Evolutionary conservation across 208 protist genomes (phyloP), one percentile per base, ranked within the genome.

Genomic region (Lotmaria passim): DNA sequence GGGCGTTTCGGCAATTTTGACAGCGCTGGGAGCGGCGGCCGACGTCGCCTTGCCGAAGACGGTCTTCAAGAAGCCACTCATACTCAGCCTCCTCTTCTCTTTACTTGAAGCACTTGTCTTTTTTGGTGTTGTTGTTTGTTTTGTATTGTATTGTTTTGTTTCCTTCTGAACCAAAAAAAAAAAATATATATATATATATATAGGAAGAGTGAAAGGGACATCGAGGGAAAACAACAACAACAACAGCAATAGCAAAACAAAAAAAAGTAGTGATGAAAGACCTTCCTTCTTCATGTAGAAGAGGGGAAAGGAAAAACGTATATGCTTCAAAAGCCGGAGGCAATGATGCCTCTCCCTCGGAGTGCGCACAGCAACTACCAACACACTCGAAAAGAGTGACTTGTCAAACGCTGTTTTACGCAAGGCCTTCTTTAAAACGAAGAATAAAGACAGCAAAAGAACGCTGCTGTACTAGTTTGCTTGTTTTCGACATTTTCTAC

Each of bases 21-120:
- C 6, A 1, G 61, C 48, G 2, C 46, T 67, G 30, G 61, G 43
- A 17, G 53, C 53, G 19, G 34, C 24, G 21, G 60, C 44, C 12
- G 57, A 47, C 8, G 36, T 48, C 2, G 61, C 48, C 33, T 47
- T 69, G 43, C 70, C 73, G 14, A 83, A 69, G 15, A 80, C 62
- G 48, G 3, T 64, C 19, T 69, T 66, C 10, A 82, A 36, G 70
- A 77, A 78, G 3, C 63, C 56, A n/a, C 67, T 70, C 77, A 82
- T 78, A 14, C 11, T 36, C 3, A 38, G 11, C 1, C 7, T 36
- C 33, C 14, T 15, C 5, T 57, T 12, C 28, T n/a, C n/a, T n/a
- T n/a, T n/a, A n/a, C n/a, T n/a, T n/a, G n/a, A n/a, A n/a, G n/a
- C n/a, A n/a, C n/a, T n/a, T n/a, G n/a, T n/a, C n/a, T n/a, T n/a